Conservation (phyloP, 345 rosid species). For the Turnera subulata region DNA sequence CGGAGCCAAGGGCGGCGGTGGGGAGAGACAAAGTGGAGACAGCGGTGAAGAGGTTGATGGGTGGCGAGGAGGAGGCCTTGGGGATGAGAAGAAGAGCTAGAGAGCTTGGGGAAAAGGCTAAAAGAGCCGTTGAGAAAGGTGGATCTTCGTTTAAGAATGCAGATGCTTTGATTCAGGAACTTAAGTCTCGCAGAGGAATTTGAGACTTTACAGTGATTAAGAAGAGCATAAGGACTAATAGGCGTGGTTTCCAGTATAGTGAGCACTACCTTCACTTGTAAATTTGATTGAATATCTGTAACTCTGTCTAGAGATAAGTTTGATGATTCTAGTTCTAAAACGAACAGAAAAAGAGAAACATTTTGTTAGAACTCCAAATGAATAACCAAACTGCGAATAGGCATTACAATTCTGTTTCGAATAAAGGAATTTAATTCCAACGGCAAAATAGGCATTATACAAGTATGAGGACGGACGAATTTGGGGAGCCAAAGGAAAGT, state of each 20-base stretch:
- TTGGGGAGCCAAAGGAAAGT: no score
- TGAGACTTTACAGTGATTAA: neutral
- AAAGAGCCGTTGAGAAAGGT: conserved; percentile 41
- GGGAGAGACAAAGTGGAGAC: conserved; percentile 31
- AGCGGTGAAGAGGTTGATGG: conserved; percentile 34
- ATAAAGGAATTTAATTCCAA: no score
- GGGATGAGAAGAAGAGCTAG: conserved; percentile 36
- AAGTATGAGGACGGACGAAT: no score
- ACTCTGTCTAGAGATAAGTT: neutral
- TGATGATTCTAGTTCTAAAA: no score
- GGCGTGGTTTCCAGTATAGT: neutral
- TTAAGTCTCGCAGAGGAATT: neutral
- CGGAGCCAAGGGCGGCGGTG: conserved; percentile 8
- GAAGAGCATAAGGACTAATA: neutral
- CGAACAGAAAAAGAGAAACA: no score
- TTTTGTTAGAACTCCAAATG: no score
- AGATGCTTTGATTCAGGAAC: conserved; percentile 28
- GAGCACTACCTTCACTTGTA: no score
- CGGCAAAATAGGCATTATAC: no score
- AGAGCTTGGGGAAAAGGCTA: conserved; percentile 32
- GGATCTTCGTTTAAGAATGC: conserved; percentile 40
- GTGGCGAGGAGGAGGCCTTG: conserved; percentile 24
- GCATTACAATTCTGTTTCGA: no score
- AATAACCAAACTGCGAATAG: no score
- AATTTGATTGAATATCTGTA: neutral